Base-by-base conservation (phyloP, 2,329 filamentous ascomycete genomes). In the Fusarium bulbicola region DNA sequence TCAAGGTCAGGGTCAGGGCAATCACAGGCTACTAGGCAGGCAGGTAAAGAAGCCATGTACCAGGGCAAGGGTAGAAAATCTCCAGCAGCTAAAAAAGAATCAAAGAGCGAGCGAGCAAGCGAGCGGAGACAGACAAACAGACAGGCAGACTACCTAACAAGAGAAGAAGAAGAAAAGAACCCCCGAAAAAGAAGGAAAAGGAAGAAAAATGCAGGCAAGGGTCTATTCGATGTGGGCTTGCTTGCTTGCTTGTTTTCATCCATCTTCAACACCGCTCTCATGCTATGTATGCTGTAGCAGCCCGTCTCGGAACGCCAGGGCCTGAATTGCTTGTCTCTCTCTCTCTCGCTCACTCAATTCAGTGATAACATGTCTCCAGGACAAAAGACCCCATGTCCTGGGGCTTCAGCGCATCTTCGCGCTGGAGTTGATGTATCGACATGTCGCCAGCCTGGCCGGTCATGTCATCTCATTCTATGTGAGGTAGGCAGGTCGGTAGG, bases 381-480 rank as follows among this genome's bases (percentile, higher is more conserved):
- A 26, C 46, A 53, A 53, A 40, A 37, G 16, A 39, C 32, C 45
- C 59, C 61, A 59, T 58, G 65, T 65, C 30, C 46, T 61, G 36
- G 63, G 26, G 30, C 26, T 64, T 65, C 66, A 69, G 66, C 66
- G 65, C 59, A 69, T 53, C 53, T 69, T 58, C 58, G 65, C 66
- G 66, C 66, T 59, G 28, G 59, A 47, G 34, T 46, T 36, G 21
- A 42, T 42, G 43, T 52, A 45, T 42, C 39, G 52, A 43, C 40
- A 34, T 59, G 59, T 64, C 52, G 42, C 50, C 39, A 68, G 50
- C 64, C 50, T 68, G 64, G 28, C 47, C 54, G n/a, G 28, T 36
- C 66, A 52, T 63, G 28, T 39, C 66, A 52, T 63, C 40, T 59
- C 42, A 46, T 46, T 37, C 30, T 37, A 53, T 40, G 34, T 32